These are phyloP conservation scores for Magnusiomyces fungicola DNA, from an alignment of 1,139 yeast genomes.

Conservation along the genomic window DNA sequence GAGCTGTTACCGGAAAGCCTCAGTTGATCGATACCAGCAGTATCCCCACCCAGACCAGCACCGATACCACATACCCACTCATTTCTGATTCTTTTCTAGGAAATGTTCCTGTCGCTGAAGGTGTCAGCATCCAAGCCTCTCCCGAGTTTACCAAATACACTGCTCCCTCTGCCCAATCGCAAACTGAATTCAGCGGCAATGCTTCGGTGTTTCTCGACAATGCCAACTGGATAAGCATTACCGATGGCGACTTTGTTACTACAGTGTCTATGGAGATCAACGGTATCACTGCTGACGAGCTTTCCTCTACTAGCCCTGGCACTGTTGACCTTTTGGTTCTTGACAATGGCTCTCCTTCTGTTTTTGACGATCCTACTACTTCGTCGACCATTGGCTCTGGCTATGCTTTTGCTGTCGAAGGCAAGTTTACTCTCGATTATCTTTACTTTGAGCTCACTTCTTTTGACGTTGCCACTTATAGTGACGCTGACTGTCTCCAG, in stretches of 20 bases:
- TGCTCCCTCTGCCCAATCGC: slow-evolving; percentile 2
- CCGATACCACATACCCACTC: slow-evolving; percentile 9
- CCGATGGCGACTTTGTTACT: slow-evolving; percentile 7
- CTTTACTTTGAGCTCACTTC: slow-evolving; percentile 9
- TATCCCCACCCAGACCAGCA: slow-evolving; percentile 7
- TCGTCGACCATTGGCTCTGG: slow-evolving; percentile 5
- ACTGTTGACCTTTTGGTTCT: slow-evolving; percentile 10
- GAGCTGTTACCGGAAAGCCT: slow-evolving; percentile 5
- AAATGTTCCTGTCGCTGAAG: neutral
- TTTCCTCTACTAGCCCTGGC: slow-evolving; percentile 13
- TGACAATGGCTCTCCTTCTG: slow-evolving; percentile 12
- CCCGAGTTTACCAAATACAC: slow-evolving; percentile 6
- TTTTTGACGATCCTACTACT: slow-evolving; percentile 9
- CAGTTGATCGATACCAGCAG: neutral
- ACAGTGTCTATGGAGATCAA: slow-evolving; percentile 12
- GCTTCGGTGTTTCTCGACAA: slow-evolving; percentile 12
- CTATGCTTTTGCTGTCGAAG: slow-evolving; percentile 14
- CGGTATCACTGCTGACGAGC: slow-evolving; percentile 11
- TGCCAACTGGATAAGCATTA: slow-evolving; percentile 12
- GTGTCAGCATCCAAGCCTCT: slow-evolving; percentile 6
- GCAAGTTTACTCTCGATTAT: slow-evolving; percentile 11
- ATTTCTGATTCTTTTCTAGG: slow-evolving; percentile 11
- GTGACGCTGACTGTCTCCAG: slow-evolving; percentile 8
- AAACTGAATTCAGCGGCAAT: slow-evolving; percentile 13
- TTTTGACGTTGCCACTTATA: slow-evolving; percentile 9